These are phyloP conservation scores for Arxiozyma telluris DNA, from an alignment of 1,139 yeast species.

Conservation along the genomic window DNA sequence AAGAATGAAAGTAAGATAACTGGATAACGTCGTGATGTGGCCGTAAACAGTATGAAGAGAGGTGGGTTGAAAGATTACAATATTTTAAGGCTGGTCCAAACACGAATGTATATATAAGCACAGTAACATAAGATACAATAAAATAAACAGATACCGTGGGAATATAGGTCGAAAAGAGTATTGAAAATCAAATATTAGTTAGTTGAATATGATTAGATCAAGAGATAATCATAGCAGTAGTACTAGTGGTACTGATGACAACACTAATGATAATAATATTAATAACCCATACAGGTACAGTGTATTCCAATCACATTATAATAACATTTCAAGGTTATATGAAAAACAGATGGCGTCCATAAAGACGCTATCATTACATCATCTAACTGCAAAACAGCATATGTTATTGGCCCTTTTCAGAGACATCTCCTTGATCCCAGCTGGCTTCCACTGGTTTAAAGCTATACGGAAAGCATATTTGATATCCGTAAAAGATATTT, in stretches of 20 bases:
- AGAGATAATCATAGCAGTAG: neutral
- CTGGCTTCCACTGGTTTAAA: slow-evolving; percentile 47
- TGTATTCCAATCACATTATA: neutral
- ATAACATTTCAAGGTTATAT: neutral
- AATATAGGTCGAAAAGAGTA: neutral
- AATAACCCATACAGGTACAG: neutral
- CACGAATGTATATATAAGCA: neutral
- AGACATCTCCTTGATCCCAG: slow-evolving; percentile 62
- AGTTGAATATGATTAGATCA: neutral
- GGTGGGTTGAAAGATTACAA: too few species aligned
- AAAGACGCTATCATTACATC: slow-evolving; percentile 21
- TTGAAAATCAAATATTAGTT: neutral
- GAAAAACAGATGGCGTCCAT: neutral
- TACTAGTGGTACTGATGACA: neutral
- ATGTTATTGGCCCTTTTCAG: slow-evolving; percentile 63
- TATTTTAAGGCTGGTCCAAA: too few species aligned
- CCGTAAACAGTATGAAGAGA: too few species aligned
- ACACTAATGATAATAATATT: neutral
- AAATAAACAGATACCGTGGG: too few species aligned
- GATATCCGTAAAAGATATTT: slow-evolving; percentile 16
- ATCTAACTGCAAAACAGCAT: slow-evolving; percentile 65
- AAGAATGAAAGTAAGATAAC: too few species aligned
- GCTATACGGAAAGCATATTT: slow-evolving; percentile 44
- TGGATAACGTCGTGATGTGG: too few species aligned
- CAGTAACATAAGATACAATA: too few species aligned